phyloP scores from a whole-genome alignment of 2,329 filamentous ascomycete genomes.

The Akanthomyces lecanii region DNA sequence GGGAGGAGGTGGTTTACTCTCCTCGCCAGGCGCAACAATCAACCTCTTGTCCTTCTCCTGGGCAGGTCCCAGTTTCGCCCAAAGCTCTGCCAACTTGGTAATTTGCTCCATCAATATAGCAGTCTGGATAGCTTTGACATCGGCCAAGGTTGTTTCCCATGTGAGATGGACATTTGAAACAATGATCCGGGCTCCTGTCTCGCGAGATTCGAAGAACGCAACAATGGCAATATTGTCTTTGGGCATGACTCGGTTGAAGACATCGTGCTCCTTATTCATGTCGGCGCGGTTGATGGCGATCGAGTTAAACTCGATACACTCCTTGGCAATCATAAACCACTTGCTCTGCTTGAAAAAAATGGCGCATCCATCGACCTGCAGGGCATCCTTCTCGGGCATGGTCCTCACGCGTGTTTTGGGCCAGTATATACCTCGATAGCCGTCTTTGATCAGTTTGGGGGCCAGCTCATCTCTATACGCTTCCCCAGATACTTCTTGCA shows the following conservation, averaged over 20 bases:
- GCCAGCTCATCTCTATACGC: constrained; percentile 90
- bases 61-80: constrained; percentile 71
- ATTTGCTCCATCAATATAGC: constrained; percentile 93
- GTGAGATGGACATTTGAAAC: constrained; percentile 92
- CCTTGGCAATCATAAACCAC: constrained; percentile 90
- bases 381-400: constrained; percentile 85
- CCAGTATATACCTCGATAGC: constrained; percentile 93
- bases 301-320: constrained; percentile 85
- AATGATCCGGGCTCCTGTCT: constrained; percentile 86
- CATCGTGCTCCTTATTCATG: constrained; percentile 95
- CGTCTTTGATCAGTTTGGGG: constrained; percentile 76
- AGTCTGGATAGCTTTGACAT: constrained; percentile 95
- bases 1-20: constrained; percentile 48
- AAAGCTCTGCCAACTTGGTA: constrained; percentile 79
- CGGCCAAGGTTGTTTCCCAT: constrained; percentile 86
- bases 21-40: constrained; percentile 39
- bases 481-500: constrained; percentile 91
- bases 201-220: constrained; percentile 85
- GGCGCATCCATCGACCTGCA: constrained; percentile 90
- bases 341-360: constrained; percentile 96
- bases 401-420: constrained; percentile 86
- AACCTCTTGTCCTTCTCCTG: constrained; percentile 82
- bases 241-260: constrained; percentile 98
- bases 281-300: constrained; percentile 92
- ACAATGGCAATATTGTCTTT: constrained; percentile 95